Base-by-base conservation (phyloP, 73 alveolate species). In the Stentor roeselii region DNA sequence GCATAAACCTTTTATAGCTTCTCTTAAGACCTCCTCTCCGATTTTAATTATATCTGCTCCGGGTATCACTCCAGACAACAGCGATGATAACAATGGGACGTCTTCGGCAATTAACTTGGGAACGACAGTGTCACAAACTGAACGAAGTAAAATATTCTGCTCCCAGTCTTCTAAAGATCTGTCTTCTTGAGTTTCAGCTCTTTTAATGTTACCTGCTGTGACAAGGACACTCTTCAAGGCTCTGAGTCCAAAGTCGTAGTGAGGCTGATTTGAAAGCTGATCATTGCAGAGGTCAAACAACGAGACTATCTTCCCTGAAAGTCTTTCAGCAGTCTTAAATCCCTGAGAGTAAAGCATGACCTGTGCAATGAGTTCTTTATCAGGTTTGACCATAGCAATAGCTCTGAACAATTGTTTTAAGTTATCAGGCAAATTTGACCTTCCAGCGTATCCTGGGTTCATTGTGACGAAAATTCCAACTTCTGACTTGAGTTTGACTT, bases 401-500 rank as follows among this genome's bases (percentile, higher is more conserved):
- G 97, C 98, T 83, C 99, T 96, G 92, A 98, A 98, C 75, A 98
- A 93, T 86, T 97, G 96, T 89, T 98, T 98, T 82, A 98, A 87
- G 87, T 98, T 98, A 85, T 98, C 99, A 2, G 99, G 99, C 59
- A 98, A 89, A 86, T 98, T 97, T 38, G 99, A 93, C 80, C 99
- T 95, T 34, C 99, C 99, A 27, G 99, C 99, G 89, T 98, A 98
- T 39, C 99, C 99, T 37, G 99, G 99, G 83, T 98, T 98, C 99
- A 98, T 98, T 36, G 99, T 98, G 3, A 98, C 99, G 85, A 97
- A 97, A 91, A 98, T 97, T 39, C 99, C 99, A 98, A 97, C 97
- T 58, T 98, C 96, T 75, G 92, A 93, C 90, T 96, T 98, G 39
- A 98, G 93, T 84, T 95, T 96, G 39, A 98, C 98, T 78, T 90